These are phyloP conservation scores for Ammopiptanthus mongolicus DNA, from an alignment of 306 rosid species.

Conservation along the genomic window DNA sequence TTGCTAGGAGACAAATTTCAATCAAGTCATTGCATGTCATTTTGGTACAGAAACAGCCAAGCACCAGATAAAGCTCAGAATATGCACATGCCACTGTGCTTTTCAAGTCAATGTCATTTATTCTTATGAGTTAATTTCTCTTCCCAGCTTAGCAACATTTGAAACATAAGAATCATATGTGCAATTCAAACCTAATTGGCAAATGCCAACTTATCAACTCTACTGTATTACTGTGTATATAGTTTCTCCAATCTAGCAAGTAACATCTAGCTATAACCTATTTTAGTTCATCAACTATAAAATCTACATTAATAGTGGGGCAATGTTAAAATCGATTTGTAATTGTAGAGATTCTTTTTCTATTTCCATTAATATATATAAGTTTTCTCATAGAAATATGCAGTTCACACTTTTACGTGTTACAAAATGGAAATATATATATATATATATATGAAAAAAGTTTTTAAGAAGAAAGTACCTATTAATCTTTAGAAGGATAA, in stretches of 20 bases:
- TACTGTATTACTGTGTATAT: too few relatives aligned
- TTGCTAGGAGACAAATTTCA: background rate
- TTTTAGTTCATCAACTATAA: background rate
- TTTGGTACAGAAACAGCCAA: background rate
- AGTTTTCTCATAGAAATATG: background rate
- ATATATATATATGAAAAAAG: too few relatives aligned
- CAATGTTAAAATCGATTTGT: background rate
- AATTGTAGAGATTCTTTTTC: background rate
- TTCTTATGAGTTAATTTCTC: background rate
- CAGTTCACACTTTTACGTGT: background rate
- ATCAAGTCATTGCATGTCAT: background rate
- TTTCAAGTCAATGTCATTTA: background rate
- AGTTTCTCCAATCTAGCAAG: background rate
- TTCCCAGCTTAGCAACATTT: background rate
- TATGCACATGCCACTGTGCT: background rate
- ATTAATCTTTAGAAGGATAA: too few relatives aligned
- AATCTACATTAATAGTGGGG: background rate
- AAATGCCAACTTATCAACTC: background rate
- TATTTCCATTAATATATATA: background rate
- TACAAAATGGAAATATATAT: too few relatives aligned
- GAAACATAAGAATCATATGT: background rate
- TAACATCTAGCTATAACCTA: background rate
- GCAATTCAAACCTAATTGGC: background rate
- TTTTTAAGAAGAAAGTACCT: too few relatives aligned
- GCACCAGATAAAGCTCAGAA: background rate